Evolutionary conservation across 2,329 filamentous ascomycete genomes (phyloP), one percentile per base, ranked within the genome.

Genomic region (Raffaelea ambrosiae): DNA sequence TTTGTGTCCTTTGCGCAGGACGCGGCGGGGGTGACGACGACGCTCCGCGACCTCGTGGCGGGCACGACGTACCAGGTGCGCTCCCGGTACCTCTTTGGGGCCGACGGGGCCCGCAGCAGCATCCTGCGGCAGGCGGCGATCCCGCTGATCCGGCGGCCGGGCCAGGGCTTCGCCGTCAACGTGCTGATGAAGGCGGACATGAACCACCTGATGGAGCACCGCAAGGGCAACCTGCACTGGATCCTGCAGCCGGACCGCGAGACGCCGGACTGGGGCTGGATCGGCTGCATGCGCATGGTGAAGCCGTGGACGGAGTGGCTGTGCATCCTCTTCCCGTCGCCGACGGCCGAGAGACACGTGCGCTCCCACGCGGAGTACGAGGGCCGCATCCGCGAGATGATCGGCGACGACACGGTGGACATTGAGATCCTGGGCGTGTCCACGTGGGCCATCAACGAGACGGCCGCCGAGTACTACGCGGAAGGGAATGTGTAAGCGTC

Each of bases 261-360:
- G 46, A 63, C 72, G 46, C 72, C 73, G 0, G 63, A 64, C 0
- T 81, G 74, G 61, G 75, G 67, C 0, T 77, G 72, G 70, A 63
- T 64, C 29, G 62, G 59, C 3, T 61, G 78, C 53, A 65, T 72
- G 3, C 66, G 80, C 21, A 82, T 83, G 77, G 77, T 83, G 4
- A 78, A 74, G 62, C 72, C 78, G 0, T 83, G 79, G 79, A 58
- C 74, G 53, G 74, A 83, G 63, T 84, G 78, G 77, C 68, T 78
- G 63, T 75, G 76, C 40, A 75, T 77, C 48, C 58, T 79, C 16
- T 63, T 81, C 16, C 70, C 73, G 0, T 65, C 67, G 1, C n/a
- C 11, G 31, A 20, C 21, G 31, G 19, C 33, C 18, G 7, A 7
- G 13, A 7, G 26, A 29, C 7, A 29, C 7, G 26, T 29, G 26